Evolutionary conservation across 1,284 basidiomycete species (phyloP).

Genomic region (Puccinia horiana): DNA sequence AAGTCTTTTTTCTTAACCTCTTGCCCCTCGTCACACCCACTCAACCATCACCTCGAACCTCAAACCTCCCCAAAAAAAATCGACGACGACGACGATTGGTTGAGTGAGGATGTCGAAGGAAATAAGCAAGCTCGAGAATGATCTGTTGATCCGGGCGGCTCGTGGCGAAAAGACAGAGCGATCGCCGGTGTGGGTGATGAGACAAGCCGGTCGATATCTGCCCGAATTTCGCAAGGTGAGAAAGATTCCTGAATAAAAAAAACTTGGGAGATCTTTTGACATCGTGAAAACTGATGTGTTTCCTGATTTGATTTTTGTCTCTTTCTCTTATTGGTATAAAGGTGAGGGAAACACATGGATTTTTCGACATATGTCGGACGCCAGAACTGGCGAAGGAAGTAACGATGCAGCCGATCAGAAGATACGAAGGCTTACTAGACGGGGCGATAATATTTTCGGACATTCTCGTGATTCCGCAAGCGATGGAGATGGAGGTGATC

Average conservation of each 20-base stretch:
- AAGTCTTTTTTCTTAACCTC: no score
- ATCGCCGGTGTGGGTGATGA: conserved; percentile 98
- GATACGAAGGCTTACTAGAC: conserved; percentile 80
- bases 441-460: conserved; percentile 95
- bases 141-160: conserved; percentile 84
- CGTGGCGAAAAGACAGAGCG: conserved; percentile 82
- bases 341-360: conserved; percentile 78
- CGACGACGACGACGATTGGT: no score
- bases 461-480: conserved; percentile 89
- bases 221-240: conserved; percentile 65
- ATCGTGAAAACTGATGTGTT: neutral
- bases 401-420: conserved; percentile 85
- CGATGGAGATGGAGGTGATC: conserved; percentile 87
- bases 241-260: conserved; percentile 59
- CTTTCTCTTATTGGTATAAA: conserved; percentile 57
- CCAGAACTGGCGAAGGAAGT: conserved; percentile 80
- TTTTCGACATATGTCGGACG: conserved; percentile 89
- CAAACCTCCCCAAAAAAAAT: no score
- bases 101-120: neutral
- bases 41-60: no score
- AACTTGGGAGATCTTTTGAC: neutral
- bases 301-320: neutral
- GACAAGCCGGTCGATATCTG: conserved; percentile 92
- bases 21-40: no score
- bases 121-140: conserved; percentile 66